Base-by-base conservation (phyloP, 352 stramenopile genomes). In the Pythium myriotylum region DNA sequence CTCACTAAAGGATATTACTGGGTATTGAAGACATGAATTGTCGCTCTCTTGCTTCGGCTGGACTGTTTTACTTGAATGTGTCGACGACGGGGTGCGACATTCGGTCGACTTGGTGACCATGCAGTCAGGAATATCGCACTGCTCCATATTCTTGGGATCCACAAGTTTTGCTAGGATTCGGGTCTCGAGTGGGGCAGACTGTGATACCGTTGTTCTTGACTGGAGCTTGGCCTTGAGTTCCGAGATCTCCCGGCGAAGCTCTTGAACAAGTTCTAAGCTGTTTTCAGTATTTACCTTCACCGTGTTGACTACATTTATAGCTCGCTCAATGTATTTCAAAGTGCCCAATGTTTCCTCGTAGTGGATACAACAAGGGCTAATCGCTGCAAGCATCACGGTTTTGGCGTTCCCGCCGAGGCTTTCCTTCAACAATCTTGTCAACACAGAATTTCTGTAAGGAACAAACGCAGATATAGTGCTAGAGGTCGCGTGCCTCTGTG, bases 321-420 rank as follows among this genome's bases (percentile, higher is more conserved):
- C 72, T 14, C 84, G 82, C 37, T 92, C 86, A 22, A 93, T 77
- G 59, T 87, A 92, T 58, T 86, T 88, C 27, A 96, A 65, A 3
- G 89, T 96, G 50, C 79, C 84, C n/a, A 96, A 58, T 0, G 88
- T 92, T 50, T 96, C 89, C 39, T 96, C 87, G 41, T 92, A 96
- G 59, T 96, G 85, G 3, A 74, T 67, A 29, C 85, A 89, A 39
- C 83, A 92, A 3, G 89, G 89, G 53, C 85, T 95, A 57, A 95
- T 87, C 2, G 78, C 74, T n/a, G 87, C 89, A n/a, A 97, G 80
- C 73, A 97, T 93, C 12, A 95, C 79, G 0, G 84, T 93, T 35
- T 86, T 86, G 24, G 86, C 77, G 37, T 94, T 91, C 2, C 88
- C 85, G 37, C 85, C 87, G 2, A 97, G 73, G 49, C 77, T 86